These are phyloP conservation scores for Kandelia obovata DNA, from an alignment of 345 rosid species.

Conservation along the genomic window DNA sequence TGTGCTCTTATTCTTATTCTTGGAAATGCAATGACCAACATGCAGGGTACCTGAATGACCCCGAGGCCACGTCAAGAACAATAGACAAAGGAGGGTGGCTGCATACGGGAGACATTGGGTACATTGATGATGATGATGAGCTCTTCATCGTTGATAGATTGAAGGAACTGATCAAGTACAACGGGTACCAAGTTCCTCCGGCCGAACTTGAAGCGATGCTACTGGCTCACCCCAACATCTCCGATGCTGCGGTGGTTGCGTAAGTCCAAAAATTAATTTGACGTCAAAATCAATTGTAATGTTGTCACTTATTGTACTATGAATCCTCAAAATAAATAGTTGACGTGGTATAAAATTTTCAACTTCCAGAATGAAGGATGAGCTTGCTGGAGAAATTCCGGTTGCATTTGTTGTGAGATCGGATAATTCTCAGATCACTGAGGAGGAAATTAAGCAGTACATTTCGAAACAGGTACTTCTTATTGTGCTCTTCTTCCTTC, in stretches of 20 bases:
- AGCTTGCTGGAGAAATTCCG: constrained; percentile 25
- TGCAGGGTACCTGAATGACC: constrained; percentile 58
- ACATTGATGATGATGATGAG: constrained; percentile 28
- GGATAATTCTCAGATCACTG: constrained; percentile 12
- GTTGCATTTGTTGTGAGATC: constrained; percentile 29
- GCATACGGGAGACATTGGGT: constrained; percentile 31
- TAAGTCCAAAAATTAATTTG: constrained; percentile 1
- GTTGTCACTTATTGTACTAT: not conserved
- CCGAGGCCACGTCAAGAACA: constrained; percentile 51
- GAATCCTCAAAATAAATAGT: not conserved
- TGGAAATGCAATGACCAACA: not conserved
- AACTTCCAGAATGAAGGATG: constrained; percentile 23
- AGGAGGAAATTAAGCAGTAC: constrained; percentile 20
- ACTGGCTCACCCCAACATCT: constrained; percentile 17
- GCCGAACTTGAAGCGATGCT: constrained; percentile 30
- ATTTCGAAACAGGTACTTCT: constrained; percentile 25
- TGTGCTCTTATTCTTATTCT: no score
- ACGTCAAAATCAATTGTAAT: no score
- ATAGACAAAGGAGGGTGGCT: constrained; percentile 50
- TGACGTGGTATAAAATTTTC: not conserved
- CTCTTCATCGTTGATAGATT: constrained; percentile 34
- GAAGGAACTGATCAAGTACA: constrained; percentile 35
- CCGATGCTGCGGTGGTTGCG: constrained; percentile 34
- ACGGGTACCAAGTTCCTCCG: constrained; percentile 35
- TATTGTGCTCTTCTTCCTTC: no score